Evolutionary conservation across 805 yeast genomes (phyloP).

Genomic region (Metschnikowia shivogae): DNA sequence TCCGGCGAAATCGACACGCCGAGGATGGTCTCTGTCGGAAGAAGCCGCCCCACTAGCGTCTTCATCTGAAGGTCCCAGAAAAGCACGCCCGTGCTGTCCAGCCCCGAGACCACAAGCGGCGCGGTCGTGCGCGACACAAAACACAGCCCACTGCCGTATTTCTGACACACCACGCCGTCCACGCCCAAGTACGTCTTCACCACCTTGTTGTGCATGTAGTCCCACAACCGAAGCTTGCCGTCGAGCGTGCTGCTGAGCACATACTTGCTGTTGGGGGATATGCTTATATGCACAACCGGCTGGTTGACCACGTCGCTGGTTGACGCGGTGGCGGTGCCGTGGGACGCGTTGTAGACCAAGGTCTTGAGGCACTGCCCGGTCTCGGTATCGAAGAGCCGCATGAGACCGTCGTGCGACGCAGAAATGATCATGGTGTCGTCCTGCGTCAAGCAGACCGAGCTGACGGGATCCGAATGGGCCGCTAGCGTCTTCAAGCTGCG

Average conservation of each 20-base stretch:
- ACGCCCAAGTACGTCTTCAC: constrained; percentile 61
- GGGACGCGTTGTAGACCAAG: constrained; percentile 69
- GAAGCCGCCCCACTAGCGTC: constrained; percentile 34
- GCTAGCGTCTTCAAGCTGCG: constrained; percentile 71
- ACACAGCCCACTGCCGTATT: constrained; percentile 48
- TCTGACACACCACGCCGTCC: constrained; percentile 39
- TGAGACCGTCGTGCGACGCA: constrained; percentile 87
- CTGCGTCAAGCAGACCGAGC: constrained; percentile 65
- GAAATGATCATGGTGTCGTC: constrained; percentile 82
- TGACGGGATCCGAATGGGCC: constrained; percentile 91
- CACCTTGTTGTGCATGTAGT: constrained; percentile 74
- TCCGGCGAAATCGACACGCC: constrained; percentile 36
- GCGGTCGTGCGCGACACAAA: constrained; percentile 40
- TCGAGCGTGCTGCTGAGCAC: constrained; percentile 76
- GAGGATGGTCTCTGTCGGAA: constrained; percentile 31
- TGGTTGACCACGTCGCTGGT: constrained; percentile 45
- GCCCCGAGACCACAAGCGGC: constrained; percentile 55
- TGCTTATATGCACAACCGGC: constrained; percentile 70
- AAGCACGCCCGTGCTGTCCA: constrained; percentile 49
- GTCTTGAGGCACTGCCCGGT: constrained; percentile 93
- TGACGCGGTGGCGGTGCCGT: constrained; percentile 56
- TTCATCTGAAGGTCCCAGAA: constrained; percentile 70
- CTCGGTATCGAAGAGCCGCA: constrained; percentile 82
- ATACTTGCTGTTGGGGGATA: constrained; percentile 78
- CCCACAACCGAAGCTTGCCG: constrained; percentile 79